A percentile compares a stretch with the other conserved stretches of the same genome.
Conservation (phyloP, 768 basidiomycete genomes). For the Xerocomellus chrysenteron region DNA sequence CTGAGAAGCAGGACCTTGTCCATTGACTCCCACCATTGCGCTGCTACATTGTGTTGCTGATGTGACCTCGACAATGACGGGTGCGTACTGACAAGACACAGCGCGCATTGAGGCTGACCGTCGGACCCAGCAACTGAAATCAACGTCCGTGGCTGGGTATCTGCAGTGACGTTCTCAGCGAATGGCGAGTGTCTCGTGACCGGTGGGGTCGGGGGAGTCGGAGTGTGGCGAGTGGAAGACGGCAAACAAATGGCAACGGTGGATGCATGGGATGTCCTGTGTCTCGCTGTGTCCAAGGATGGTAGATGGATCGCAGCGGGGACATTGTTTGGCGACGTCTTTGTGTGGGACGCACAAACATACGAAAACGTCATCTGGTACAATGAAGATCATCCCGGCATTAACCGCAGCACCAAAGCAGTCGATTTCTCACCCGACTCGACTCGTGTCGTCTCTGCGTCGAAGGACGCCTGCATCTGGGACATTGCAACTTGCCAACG, state of each 20-base stretch:
- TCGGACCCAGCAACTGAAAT: not conserved
- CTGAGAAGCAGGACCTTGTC: not conserved
- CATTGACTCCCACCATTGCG: not conserved
- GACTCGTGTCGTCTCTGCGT: not conserved
- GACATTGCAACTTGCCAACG: not conserved
- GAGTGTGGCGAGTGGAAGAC: not conserved
- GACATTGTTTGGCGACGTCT: too few relatives aligned
- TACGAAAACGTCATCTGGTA: too few relatives aligned
- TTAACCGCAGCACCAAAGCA: not conserved
- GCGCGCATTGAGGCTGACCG: not conserved
- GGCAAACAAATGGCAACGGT: not conserved
- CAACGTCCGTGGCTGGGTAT: not conserved
- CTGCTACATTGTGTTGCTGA: not conserved
- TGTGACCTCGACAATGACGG: not conserved
- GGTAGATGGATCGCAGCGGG: too few relatives aligned
- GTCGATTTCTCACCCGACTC: conserved; percentile 8
- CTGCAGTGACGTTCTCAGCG: not conserved
- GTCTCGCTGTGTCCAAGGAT: too few relatives aligned
- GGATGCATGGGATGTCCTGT: not conserved
- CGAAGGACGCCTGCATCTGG: not conserved
- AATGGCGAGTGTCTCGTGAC: not conserved
- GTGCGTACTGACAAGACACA: not conserved
- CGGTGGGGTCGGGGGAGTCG: not conserved
- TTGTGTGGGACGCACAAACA: too few relatives aligned
- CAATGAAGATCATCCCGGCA: too few relatives aligned